phyloP scores from a whole-genome alignment of 2,329 filamentous ascomycete genomes.

The Cladosporium colombiae region DNA sequence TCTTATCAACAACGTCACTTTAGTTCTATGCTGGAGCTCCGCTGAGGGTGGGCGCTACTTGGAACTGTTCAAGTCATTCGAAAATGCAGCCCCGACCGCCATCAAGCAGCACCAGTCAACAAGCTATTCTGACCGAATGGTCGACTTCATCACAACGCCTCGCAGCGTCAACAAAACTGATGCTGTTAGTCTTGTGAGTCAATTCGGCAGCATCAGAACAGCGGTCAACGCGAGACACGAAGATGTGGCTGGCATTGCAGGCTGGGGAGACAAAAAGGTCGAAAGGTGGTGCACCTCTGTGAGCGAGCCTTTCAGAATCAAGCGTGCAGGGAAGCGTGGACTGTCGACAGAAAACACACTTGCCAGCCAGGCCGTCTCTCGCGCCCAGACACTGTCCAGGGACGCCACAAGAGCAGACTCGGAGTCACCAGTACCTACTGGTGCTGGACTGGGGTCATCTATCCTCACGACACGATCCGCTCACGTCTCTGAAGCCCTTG shows the following conservation, averaged over 20 bases:
- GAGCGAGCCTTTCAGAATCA: conserved; percentile 78
- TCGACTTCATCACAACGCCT: conserved; percentile 90
- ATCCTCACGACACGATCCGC: conserved; percentile 7
- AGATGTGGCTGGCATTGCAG: conserved; percentile 78
- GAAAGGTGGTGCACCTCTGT: conserved; percentile 80
- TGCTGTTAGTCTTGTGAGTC: conserved; percentile 83
- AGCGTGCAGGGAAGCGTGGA: conserved; percentile 65
- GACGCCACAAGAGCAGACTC: conserved; percentile 31
- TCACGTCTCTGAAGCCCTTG: neutral
- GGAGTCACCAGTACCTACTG: conserved; percentile 13
- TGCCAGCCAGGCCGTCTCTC: conserved; percentile 30
- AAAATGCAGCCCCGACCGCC: conserved; percentile 77
- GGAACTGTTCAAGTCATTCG: conserved; percentile 91
- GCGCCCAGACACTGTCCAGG: conserved; percentile 29
- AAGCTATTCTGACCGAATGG: conserved; percentile 80
- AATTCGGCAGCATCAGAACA: conserved; percentile 84
- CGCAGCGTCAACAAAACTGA: conserved; percentile 93
- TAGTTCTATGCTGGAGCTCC: conserved; percentile 92
- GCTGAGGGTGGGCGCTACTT: conserved; percentile 92
- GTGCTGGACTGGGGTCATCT: conserved; percentile 11
- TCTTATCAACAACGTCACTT: conserved; percentile 85
- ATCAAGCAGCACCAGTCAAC: conserved; percentile 85
- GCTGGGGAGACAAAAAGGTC: conserved; percentile 96
- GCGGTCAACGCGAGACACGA: conserved; percentile 87
- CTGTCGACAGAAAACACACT: conserved; percentile 39